phyloP scores from a whole-genome alignment of 352 stramenopile genomes.

The Blastocystis hominis region DNA sequence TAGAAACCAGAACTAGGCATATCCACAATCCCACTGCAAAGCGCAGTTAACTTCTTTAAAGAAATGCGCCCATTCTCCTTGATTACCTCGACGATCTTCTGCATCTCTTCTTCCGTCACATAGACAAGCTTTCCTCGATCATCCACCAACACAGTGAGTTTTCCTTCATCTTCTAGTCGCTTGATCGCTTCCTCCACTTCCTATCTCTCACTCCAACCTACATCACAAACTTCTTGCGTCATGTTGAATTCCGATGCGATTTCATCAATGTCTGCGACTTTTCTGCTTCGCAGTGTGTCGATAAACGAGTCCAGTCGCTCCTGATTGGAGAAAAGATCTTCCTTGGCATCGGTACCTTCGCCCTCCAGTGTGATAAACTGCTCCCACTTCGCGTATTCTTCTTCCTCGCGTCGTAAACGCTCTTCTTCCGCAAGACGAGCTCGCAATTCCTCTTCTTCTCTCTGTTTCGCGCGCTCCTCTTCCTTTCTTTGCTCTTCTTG shows the following conservation, averaged over 20 bases:
- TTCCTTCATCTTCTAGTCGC: not conserved
- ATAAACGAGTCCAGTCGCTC: slow-evolving; percentile 5
- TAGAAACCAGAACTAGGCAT: not conserved
- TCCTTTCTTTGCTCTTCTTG: slow-evolving; percentile 22
- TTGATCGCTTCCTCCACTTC: not conserved
- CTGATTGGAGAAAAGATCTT: not conserved
- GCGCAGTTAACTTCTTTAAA: not conserved
- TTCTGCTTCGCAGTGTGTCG: not conserved
- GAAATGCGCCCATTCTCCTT: slow-evolving; percentile 22
- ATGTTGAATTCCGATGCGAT: not conserved
- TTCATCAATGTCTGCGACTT: slow-evolving; percentile 20
- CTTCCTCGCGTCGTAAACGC: slow-evolving; percentile 16
- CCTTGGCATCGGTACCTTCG: slow-evolving; percentile 19
- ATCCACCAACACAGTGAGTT: not conserved
- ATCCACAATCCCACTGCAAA: not conserved
- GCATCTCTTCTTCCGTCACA: slow-evolving; percentile 7
- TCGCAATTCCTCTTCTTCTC: slow-evolving; percentile 15
- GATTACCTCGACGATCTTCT: not conserved
- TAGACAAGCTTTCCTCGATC: slow-evolving; percentile 18
- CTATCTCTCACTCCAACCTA: not conserved
- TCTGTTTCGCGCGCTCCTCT: not conserved
- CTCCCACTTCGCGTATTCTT: slow-evolving; percentile 48
- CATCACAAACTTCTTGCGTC: not conserved
- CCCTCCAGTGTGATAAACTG: slow-evolving; percentile 15
- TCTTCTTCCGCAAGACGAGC: slow-evolving; percentile 1